A percentile compares a stretch with the other conserved stretches of the same genome.
Evolutionary conservation across 164 flowering plant genomes (phyloP).

Genomic region (Annona cherimola): DNA sequence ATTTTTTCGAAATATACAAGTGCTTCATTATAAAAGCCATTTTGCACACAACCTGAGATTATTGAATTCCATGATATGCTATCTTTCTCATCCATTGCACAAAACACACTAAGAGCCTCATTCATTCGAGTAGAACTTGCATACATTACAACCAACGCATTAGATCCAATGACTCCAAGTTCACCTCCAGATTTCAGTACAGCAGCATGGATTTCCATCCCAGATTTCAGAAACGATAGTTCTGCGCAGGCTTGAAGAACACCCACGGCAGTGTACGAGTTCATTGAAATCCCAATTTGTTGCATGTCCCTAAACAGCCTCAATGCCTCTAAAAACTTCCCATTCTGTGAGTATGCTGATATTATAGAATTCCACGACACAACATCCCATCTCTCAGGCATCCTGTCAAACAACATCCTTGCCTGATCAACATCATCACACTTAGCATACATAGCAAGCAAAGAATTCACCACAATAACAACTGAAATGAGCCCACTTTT

Average conservation of each 20-base stretch:
- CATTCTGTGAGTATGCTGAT: conserved; percentile 45
- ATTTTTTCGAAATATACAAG: conserved; percentile 41
- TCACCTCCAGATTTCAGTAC: conserved; percentile 37
- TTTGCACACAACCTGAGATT: conserved; percentile 68
- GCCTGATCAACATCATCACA: conserved; percentile 43
- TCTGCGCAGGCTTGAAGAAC: conserved; percentile 70
- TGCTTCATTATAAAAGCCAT: conserved; percentile 52
- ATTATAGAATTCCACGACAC: conserved; percentile 85
- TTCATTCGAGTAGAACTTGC: conserved; percentile 41
- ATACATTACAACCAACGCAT: conserved; percentile 80
- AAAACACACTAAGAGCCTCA: conserved; percentile 43
- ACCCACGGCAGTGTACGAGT: conserved; percentile 58
- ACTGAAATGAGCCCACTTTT: conserved; percentile 44
- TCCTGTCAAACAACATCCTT: conserved; percentile 37
- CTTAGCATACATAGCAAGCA: conserved; percentile 73
- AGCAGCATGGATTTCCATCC: conserved; percentile 71
- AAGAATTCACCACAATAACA: conserved; percentile 57
- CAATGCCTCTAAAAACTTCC: conserved; percentile 48
- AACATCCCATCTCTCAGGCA: conserved; percentile 36
- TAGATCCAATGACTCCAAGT: conserved; percentile 49
- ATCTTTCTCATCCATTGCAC: conserved; percentile 45
- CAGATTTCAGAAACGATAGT: conserved; percentile 27
- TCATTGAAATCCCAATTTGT: conserved; percentile 28
- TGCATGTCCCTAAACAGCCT: conserved; percentile 51
- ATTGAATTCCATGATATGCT: conserved; percentile 75